These are phyloP conservation scores for Pyrenophora tritici-repentis DNA, from an alignment of 2,329 filamentous ascomycete species.

Conservation along the genomic window DNA sequence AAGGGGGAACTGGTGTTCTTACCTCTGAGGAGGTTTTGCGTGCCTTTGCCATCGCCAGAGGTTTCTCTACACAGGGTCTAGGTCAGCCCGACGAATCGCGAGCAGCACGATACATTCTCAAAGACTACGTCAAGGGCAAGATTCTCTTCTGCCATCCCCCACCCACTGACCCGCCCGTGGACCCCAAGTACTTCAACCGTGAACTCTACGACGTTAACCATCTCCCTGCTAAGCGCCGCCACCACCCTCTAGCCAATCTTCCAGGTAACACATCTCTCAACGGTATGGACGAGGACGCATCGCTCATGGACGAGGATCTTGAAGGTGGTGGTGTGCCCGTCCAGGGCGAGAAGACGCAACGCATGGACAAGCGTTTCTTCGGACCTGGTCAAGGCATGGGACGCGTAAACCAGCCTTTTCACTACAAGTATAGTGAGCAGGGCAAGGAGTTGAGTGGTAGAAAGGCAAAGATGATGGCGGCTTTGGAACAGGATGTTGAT, in stretches of 20 bases:
- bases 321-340: conserved; percentile 47
- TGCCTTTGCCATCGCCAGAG: conserved; percentile 85
- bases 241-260: conserved; percentile 60
- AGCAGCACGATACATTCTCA: conserved; percentile 85
- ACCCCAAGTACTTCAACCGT: conserved; percentile 78
- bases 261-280: conserved; percentile 44
- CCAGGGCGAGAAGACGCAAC: conserved; percentile 73
- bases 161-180: conserved; percentile 66
- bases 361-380: conserved; percentile 90
- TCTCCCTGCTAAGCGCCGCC: conserved; percentile 79
- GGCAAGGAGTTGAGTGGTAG: conserved; percentile 81
- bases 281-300: conserved; percentile 41
- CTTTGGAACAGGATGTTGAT: conserved; percentile 83
- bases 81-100: conserved; percentile 93
- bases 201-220: conserved; percentile 85
- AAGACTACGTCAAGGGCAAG: conserved; percentile 97
- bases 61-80: conserved; percentile 86
- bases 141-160: conserved; percentile 90
- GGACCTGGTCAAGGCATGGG: conserved; percentile 64
- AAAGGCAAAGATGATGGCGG: conserved; percentile 80
- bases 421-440: conserved; percentile 85
- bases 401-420: conserved; percentile 80
- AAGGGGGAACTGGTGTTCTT: conserved; percentile 87
- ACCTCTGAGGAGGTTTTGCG: conserved; percentile 83
- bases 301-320: conserved; percentile 52